Evolutionary conservation across 73 alveolate genomes (phyloP), one percentile per base, ranked within the genome.

Genomic region (Uronychia setigera): DNA sequence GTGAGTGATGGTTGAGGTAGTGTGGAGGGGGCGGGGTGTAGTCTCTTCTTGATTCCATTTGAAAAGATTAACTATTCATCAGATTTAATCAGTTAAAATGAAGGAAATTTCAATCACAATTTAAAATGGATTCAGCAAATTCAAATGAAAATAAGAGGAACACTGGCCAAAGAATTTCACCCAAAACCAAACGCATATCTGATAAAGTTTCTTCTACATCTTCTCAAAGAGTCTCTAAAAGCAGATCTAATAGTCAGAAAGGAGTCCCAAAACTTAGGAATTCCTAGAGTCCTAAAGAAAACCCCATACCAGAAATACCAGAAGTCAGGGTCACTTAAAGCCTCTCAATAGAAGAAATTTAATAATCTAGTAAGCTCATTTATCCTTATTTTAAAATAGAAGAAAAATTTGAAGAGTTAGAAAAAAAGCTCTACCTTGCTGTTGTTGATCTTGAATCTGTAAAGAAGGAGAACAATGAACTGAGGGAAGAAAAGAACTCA

Each of bases 401-500:
- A 19, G 19, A 46, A 46, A 46, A 46, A 19, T 11, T 46, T 11
- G 67, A 46, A 19, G n/a, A 46, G n/a, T 19, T 46, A 46, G 67
- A 46, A 19, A 46, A 46, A 46, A 46, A 46, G 19, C 67, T 46
- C 67, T 46, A 11, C 67, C n/a, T 46, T 5, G 67, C 5, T 5
- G 19, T 46, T 5, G 19, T 11, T 19, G 19, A 19, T 19, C 5
- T 11, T 5, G 67, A 46, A 19, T 11, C n/a, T 19, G 67, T 80
- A 14, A 27, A 80, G 80, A 86, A 87, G 76, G 93, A 87, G 33
- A 87, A 87, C 46, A 81, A 32, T 0, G 33, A 58, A 13, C 82
- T 85, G n/a, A 85, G 67, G 30, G 86, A 83, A 26, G 91, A 85
- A 34, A 85, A 85, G 33, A 78, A 76, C 59, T 30, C 77, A 35